Percentiles rank a stretch among this genome's conserved stretches.
These are phyloP conservation scores for Candida boidinii DNA, from an alignment of 805 yeast species.

Conservation along the genomic window DNA sequence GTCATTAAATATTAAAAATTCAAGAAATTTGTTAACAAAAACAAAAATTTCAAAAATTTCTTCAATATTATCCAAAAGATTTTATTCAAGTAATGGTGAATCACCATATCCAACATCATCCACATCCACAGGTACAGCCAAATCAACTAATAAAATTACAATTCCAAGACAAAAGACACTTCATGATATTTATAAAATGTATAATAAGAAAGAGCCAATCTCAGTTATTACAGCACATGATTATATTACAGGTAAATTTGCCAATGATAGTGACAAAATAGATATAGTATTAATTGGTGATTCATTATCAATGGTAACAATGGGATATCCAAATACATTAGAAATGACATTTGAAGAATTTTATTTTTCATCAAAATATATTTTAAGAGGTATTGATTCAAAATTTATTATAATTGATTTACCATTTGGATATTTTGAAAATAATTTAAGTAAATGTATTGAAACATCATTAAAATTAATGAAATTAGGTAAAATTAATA, in stretches of 20 bases:
- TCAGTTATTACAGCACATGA: conserved; percentile 78
- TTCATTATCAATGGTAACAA: conserved; percentile 84
- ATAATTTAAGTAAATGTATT: conserved; percentile 53
- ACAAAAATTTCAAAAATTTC: too few relatives aligned
- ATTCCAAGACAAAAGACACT: conserved; percentile 17
- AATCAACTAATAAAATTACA: too few relatives aligned
- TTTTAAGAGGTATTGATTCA: conserved; percentile 55
- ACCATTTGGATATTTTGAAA: conserved; percentile 84
- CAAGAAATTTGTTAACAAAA: too few relatives aligned
- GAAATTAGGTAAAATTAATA: conserved; percentile 51
- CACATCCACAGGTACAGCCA: conserved; percentile 1
- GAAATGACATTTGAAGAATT: conserved; percentile 75
- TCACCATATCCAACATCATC: conserved; percentile 13
- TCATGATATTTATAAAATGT: conserved; percentile 12
- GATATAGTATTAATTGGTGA: conserved; percentile 83
- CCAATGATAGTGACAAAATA: conserved; percentile 45
- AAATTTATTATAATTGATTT: conserved; percentile 76
- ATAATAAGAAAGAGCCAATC: conserved; percentile 14
- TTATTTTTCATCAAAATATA: conserved; percentile 67
- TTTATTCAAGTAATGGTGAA: conserved; percentile 1
- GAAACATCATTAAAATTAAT: conserved; percentile 47
- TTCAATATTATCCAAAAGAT: too few relatives aligned
- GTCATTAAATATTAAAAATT: too few relatives aligned
- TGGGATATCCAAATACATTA: conserved; percentile 73
- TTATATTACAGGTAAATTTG: conserved; percentile 54